Percentiles rank a stretch among this genome's conserved stretches.
Evolutionary conservation across 2,329 filamentous ascomycete genomes (phyloP).

Genomic region (Aspergillus fischeri): DNA sequence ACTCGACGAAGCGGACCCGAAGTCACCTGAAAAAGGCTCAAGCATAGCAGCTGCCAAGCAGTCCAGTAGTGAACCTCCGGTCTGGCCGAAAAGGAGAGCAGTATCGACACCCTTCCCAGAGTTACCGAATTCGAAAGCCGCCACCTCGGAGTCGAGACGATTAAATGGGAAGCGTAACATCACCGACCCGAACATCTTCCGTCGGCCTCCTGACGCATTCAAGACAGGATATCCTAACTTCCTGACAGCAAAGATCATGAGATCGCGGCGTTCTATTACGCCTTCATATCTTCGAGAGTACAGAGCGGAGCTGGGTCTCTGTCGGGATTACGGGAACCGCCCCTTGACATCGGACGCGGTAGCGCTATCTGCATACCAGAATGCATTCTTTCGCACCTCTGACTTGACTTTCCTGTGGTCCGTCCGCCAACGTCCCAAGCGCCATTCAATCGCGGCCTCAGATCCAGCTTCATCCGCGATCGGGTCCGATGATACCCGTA

Average conservation of each 20-base stretch:
- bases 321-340: constrained; percentile 14
- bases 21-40: constrained; percentile 16
- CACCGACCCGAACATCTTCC: constrained; percentile 38
- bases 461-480: constrained; percentile 57
- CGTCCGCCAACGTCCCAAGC: constrained; percentile 42
- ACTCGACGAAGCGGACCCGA: constrained; percentile 22
- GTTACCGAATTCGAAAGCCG: constrained; percentile 23
- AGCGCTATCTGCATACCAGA: constrained; percentile 25
- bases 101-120: constrained; percentile 27
- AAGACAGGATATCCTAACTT: constrained; percentile 19
- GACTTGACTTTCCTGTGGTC: constrained; percentile 18
- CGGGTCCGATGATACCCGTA: constrained; percentile 58
- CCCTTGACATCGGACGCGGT: constrained; percentile 26
- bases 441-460: constrained; percentile 54
- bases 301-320: constrained; percentile 17
- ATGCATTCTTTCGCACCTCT: constrained; percentile 19
- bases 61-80: constrained; percentile 26
- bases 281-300: constrained; percentile 25
- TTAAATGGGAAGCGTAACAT: constrained; percentile 36
- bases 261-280: constrained; percentile 11
- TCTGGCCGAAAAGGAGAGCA: constrained; percentile 27
- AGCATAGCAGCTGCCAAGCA: constrained; percentile 27
- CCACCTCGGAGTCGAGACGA: constrained; percentile 19
- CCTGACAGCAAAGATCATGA: constrained; percentile 10
- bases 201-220: constrained; percentile 30